Conservation (phyloP, 202 grass and related monocot species). For the Zoysia matrella region DNA sequence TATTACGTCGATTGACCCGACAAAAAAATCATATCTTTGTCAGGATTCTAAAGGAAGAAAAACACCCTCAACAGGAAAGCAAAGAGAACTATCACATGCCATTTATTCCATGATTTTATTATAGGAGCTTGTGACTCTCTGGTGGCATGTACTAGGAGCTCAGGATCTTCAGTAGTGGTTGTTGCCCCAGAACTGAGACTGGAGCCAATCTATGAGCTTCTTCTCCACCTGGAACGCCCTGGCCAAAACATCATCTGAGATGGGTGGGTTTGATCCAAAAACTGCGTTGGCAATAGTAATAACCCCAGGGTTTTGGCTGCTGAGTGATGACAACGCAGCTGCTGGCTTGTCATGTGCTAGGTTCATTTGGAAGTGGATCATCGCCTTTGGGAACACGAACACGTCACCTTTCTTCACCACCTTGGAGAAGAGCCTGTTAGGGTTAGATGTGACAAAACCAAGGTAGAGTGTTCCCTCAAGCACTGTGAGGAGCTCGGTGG, state of each 20-base stretch:
- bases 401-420: constrained; percentile 43
- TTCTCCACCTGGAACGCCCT: constrained; percentile 53
- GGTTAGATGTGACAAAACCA: too few relatives aligned
- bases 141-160: not conserved
- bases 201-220: constrained; percentile 46
- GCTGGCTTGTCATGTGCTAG: constrained; percentile 44
- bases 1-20: not conserved
- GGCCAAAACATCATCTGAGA: constrained; percentile 37
- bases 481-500: constrained; percentile 54
- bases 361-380: constrained; percentile 70
- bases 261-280: constrained; percentile 7
- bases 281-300: not conserved
- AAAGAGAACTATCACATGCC: not conserved
- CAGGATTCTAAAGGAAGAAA: not conserved
- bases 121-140: not conserved
- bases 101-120: constrained; percentile 8
- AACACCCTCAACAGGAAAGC: not conserved
- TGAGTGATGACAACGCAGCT: constrained; percentile 31
- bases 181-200: constrained; percentile 46
- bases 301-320: constrained; percentile 26
- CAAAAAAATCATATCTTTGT: not conserved
- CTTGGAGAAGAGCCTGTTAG: too few relatives aligned
- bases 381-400: constrained; percentile 55
- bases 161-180: not conserved
- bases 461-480: constrained; percentile 34